Percentiles rank a stretch among this genome's conserved stretches.
phyloP scores from a whole-genome alignment of 1,284 basidiomycete species.

The Leccinum angustisporum region DNA sequence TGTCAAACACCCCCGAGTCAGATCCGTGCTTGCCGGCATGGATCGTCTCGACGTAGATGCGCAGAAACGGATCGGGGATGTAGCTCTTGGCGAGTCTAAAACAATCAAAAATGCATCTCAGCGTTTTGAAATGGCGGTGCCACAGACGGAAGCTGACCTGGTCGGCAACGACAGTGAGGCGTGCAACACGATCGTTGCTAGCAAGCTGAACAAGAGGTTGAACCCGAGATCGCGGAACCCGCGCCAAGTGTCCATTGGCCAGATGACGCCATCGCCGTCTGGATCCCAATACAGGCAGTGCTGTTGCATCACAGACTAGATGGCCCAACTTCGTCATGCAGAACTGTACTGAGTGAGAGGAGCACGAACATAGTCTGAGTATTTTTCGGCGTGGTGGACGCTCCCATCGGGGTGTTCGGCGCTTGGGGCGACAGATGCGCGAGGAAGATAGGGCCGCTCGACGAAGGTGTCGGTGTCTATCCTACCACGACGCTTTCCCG shows the following conservation, averaged over 20 bases:
- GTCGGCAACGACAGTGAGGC: constrained; percentile 39
- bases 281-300: constrained; percentile 45
- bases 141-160: constrained; percentile 27
- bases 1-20: constrained; percentile 41
- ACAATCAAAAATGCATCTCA: constrained; percentile 1
- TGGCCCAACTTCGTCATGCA: neutral
- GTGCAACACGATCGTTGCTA: constrained; percentile 42
- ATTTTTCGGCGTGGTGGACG: constrained; percentile 18
- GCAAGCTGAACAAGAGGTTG: constrained; percentile 39
- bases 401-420: constrained; percentile 24
- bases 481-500: constrained; percentile 20
- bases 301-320: constrained; percentile 40
- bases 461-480: constrained; percentile 27
- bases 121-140: neutral
- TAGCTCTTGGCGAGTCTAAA: constrained; percentile 19
- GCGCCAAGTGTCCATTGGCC: constrained; percentile 46
- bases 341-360: neutral
- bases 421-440: constrained; percentile 30
- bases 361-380: constrained; percentile 22
- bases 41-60: constrained; percentile 43
- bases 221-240: constrained; percentile 45
- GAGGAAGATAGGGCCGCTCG: constrained; percentile 30
- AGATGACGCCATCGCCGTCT: constrained; percentile 45
- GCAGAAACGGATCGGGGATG: constrained; percentile 44
- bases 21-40: constrained; percentile 46